phyloP scores from a whole-genome alignment of 139 green algal genomes.

The Zygnema cylindricum region DNA sequence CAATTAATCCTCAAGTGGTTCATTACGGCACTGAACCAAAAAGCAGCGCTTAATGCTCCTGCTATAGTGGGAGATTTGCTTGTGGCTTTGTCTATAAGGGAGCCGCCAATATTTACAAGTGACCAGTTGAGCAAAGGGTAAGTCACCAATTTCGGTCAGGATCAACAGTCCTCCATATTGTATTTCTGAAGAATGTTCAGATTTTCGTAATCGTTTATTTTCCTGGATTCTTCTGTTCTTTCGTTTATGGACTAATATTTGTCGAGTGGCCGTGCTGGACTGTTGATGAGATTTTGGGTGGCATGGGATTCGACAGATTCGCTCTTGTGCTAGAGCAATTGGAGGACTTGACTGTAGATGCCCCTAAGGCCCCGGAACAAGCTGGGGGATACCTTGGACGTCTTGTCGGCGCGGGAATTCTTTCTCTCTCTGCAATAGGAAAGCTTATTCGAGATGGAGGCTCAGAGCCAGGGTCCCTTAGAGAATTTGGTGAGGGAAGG shows the following conservation, averaged over 20 bases:
- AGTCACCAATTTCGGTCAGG: too few relatives aligned
- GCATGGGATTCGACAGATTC: too few relatives aligned
- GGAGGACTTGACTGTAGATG: constrained; percentile 41
- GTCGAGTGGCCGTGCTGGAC: neutral
- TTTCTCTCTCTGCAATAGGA: neutral
- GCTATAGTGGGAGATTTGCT: neutral
- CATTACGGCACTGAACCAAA: neutral
- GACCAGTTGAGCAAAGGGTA: constrained; percentile 26
- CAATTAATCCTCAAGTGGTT: neutral
- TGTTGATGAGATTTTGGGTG: constrained; percentile 16
- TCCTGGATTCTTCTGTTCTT: neutral
- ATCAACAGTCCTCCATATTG: too few relatives aligned
- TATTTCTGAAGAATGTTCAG: neutral
- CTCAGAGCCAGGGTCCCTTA: neutral
- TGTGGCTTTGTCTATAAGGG: neutral
- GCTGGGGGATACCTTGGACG: constrained; percentile 26
- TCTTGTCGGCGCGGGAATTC: constrained; percentile 20
- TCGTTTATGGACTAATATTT: neutral
- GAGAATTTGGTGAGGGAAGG: neutral
- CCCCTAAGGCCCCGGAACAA: constrained; percentile 7
- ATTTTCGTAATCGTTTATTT: neutral
- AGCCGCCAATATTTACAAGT: neutral
- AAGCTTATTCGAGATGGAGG: constrained; percentile 26
- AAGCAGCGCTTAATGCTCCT: neutral
- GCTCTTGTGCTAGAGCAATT: constrained; percentile 15